Base-by-base conservation (phyloP, 345 rosid genomes). In the Noccaea caerulescens region DNA sequence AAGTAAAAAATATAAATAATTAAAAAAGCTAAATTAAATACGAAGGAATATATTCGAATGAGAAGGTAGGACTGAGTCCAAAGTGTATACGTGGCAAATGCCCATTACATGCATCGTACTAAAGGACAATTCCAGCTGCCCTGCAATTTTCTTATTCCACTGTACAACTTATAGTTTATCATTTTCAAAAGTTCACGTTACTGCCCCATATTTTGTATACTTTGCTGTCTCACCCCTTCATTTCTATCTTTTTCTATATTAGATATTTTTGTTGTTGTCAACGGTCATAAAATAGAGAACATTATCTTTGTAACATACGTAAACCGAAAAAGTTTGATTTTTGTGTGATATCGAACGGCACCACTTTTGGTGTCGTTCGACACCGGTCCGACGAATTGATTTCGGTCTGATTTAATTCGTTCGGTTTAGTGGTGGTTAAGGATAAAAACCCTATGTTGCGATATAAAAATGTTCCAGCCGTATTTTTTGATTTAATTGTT, bases 91-190 rank as follows among this genome's bases (percentile, higher is more conserved):
- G 67, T 80, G 83, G 78, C 76, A 55, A 50, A 46, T 53, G 64
- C 63, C 79, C 55, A 66, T 56, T 63, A 37, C 71, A 71, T 44
- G 74, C 71, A 72, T 71, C 68, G 60, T 68, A 61, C 71, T 71
- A 12, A 46, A 63, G 69, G 62, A 73, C 69, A 75, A 52, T 68
- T 61, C 59, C 74, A 75, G 74, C 79, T 69, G 74, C 79, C 51
- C 49, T 68, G 65, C 79, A 68, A 60, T 55, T 65, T 65, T 57
- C 65, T 36, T 63, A 45, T 73, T 57, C 25, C 52, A 47, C 52
- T 47, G 52, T 47, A 47, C 51, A 47, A 7, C 52, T 47, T 64
- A 36, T 58, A 68, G 47, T 68, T 60, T 25, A 7, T 16, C 25
- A 39, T 6, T 70, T 51, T 27, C 30, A 1, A 4, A 61, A 27